Evolutionary conservation across 495 filamentous ascomycete species (phyloP).

Genomic region (Hyaloscypha bicolor): DNA sequence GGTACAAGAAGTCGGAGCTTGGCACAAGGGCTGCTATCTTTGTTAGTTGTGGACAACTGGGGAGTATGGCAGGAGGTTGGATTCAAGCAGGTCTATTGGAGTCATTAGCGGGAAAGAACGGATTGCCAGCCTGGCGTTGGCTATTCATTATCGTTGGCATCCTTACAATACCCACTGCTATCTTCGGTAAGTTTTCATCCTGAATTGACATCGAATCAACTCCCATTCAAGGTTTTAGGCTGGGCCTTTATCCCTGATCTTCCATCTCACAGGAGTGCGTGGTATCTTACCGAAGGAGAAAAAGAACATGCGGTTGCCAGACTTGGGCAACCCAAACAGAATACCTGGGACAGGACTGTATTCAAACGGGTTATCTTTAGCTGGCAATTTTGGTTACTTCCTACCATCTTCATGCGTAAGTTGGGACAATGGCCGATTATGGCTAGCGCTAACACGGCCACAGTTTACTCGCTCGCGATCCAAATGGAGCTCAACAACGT

Average conservation of each 20-base stretch:
- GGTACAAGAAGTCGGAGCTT: conserved; percentile 52
- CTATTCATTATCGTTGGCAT: conserved; percentile 43
- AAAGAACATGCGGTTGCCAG: not conserved
- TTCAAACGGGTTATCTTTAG: conserved; percentile 44
- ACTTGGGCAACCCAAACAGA: not conserved
- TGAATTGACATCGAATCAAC: no score
- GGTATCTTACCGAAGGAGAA: conserved; percentile 34
- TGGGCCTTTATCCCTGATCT: conserved; percentile 48
- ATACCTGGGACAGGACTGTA: conserved; percentile 34
- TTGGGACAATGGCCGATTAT: conserved; percentile 29
- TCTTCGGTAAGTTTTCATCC: conserved; percentile 30
- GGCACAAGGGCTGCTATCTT: conserved; percentile 67
- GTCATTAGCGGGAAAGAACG: conserved; percentile 43
- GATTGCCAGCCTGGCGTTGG: conserved; percentile 52
- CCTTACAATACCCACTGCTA: conserved; percentile 49
- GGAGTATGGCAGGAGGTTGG: conserved; percentile 20
- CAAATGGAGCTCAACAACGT: conserved; percentile 33
- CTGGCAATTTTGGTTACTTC: conserved; percentile 47
- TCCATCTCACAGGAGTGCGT: conserved; percentile 44
- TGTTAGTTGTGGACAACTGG: conserved; percentile 55
- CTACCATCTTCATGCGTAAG: conserved; percentile 43
- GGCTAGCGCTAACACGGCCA: not conserved
- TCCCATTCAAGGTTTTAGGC: conserved; percentile 7
- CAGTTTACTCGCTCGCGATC: not conserved
- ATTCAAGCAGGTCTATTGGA: not conserved